Evolutionary conservation across 306 rosid genomes (phyloP).

Genomic region (Lagenaria siceraria): DNA sequence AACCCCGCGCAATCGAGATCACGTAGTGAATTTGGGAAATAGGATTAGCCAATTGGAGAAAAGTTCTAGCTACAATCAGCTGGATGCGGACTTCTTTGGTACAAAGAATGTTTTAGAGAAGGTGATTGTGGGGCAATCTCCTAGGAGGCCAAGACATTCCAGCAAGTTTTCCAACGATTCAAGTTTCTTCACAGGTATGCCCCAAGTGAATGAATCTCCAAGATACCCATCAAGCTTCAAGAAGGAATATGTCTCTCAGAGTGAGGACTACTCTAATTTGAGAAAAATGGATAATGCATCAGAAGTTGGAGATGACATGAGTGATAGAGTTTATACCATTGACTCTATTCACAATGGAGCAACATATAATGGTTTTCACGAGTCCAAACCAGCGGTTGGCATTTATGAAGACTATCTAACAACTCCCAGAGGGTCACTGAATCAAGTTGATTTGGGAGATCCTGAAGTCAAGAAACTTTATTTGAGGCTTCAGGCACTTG

Average conservation of each 20-base stretch:
- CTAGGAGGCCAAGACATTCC: conserved; percentile 37
- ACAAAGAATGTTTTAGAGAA: conserved; percentile 59
- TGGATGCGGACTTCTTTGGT: conserved; percentile 49
- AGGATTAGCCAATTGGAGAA: conserved; percentile 76
- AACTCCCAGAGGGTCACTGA: conserved; percentile 37
- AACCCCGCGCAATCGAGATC: conserved; percentile 50
- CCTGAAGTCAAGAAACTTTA: conserved; percentile 80
- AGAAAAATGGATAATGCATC: conserved; percentile 52
- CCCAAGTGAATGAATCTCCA: conserved; percentile 56
- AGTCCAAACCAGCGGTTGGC: conserved; percentile 39
- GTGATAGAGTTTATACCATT: conserved; percentile 84
- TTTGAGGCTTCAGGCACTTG: conserved; percentile 93
- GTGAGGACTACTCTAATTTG: conserved; percentile 45
- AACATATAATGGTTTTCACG: conserved; percentile 34
- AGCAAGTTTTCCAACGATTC: conserved; percentile 55
- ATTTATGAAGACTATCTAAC: conserved; percentile 36
- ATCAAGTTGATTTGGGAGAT: conserved; percentile 46
- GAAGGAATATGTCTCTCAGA: conserved; percentile 45
- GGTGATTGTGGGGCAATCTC: conserved; percentile 77
- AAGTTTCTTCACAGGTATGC: conserved; percentile 24
- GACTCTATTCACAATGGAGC: conserved; percentile 68
- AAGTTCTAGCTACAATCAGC: conserved; percentile 43
- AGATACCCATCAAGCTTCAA: conserved; percentile 26
- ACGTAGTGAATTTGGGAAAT: conserved; percentile 55
- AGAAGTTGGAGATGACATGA: conserved; percentile 59